Percentiles rank a stretch among this genome's conserved stretches.
These are phyloP conservation scores for Hanseniaspora occidentalis DNA, from an alignment of 805 yeast species.

Conservation along the genomic window DNA sequence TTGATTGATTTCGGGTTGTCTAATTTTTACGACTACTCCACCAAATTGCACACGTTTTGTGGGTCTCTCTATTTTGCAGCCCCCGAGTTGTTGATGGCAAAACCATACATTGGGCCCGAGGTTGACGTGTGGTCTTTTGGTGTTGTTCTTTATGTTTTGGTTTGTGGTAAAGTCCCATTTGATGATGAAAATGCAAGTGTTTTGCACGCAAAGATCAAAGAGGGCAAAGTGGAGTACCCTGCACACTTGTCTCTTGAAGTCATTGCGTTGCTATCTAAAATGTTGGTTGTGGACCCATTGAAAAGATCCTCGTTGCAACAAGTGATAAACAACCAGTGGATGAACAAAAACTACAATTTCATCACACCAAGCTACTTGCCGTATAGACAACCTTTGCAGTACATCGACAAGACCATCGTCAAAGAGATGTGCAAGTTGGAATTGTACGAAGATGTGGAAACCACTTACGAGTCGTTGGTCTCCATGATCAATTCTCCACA, in stretches of 20 bases:
- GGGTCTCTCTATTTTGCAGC: conserved; percentile 98
- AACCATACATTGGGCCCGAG: conserved; percentile 91
- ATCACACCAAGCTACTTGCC: conserved; percentile 66
- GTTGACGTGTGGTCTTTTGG: conserved; percentile 99
- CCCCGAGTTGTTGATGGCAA: conserved; percentile 86
- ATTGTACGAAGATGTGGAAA: conserved; percentile 53
- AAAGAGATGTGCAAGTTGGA: conserved; percentile 68
- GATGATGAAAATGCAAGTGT: conserved; percentile 90
- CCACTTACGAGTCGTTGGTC: conserved; percentile 43
- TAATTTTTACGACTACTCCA: conserved; percentile 62
- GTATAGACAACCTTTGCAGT: conserved; percentile 52
- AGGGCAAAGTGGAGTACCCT: conserved; percentile 89
- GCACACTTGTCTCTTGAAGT: conserved; percentile 68
- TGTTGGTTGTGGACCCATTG: conserved; percentile 83
- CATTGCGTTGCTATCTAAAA: conserved; percentile 63
- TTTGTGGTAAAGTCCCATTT: conserved; percentile 96
- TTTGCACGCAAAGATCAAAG: conserved; percentile 85
- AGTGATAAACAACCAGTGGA: conserved; percentile 87
- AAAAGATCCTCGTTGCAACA: conserved; percentile 71
- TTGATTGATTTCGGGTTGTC: conserved; percentile 94
- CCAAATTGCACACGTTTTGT: conserved; percentile 81
- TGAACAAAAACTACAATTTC: conserved; percentile 74
- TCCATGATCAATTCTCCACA: conserved; percentile 47
- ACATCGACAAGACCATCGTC: conserved; percentile 45
- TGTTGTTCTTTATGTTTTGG: conserved; percentile 85